Evolutionary conservation across 2,329 filamentous ascomycete species (phyloP), one percentile per base, ranked within the genome.

Genomic region (Chaetomium sp.): DNA sequence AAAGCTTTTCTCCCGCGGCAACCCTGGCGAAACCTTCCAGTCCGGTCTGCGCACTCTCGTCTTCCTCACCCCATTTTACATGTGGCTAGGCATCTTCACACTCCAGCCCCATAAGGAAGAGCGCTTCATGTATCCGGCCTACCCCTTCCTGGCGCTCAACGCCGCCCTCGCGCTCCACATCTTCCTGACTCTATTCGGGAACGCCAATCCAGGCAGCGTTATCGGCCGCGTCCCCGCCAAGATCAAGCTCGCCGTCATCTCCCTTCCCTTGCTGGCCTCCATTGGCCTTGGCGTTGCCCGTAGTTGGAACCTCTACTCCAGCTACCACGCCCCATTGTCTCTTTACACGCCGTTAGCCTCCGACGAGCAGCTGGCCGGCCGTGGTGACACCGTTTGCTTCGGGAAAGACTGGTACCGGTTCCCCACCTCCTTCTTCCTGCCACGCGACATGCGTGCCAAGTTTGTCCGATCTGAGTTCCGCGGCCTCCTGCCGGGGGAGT

Each of bases 351-450:
- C 85, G 1, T 76, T 97, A 11, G 66, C 74, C 7, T 79, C 75
- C 12, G 63, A 88, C 5, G 80, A 82, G 2, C 71, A 74, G 0
- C 69, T 74, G 1, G 88, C 19, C 19, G 19, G 19, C 19, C 19
- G 19, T 27, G 19, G 85, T 12, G 86, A 89, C 60, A 84, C 78
- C 14, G 82, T 99, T 2, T 99, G 94, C 69, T 81, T 96, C 41
- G 91, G 89, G 34, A 99, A 97, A 69, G 94, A 99, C 69, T 99
- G 94, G 94, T 96, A 99, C 70, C 88, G 94, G 38, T 97, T 96
- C 68, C 92, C 94, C 1, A 92, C 88, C 0, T 95, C 91, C 0
- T 97, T 91, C 74, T 91, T 94, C 68, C 77, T 99, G 3, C 92
- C 94, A 0, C 76, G 85, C n/a, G 81, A 83, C 49, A 88, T 94